Percentiles rank a stretch among this genome's conserved stretches.
These are phyloP conservation scores for Xylaria sp. DNA, from an alignment of 2,329 filamentous ascomycete species.

Conservation along the genomic window DNA sequence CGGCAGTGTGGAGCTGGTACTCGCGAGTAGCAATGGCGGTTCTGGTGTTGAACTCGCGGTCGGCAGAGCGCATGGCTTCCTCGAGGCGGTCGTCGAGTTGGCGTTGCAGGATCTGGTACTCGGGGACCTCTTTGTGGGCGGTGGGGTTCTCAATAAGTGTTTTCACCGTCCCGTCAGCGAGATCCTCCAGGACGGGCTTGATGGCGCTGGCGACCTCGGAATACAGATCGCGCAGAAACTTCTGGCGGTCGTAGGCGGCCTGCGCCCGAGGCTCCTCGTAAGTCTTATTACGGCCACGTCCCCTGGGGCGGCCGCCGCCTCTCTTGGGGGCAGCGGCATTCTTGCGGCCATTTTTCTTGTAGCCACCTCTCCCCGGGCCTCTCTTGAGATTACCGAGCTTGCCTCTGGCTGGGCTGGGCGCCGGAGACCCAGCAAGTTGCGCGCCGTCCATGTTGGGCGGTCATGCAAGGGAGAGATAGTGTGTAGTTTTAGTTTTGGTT, in stretches of 20 bases:
- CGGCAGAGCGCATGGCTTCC: slow-evolving; percentile 43
- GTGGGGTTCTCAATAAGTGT: slow-evolving; percentile 65
- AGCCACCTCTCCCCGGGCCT: slow-evolving; percentile 39
- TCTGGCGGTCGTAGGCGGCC: slow-evolving; percentile 70
- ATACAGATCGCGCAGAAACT: slow-evolving; percentile 73
- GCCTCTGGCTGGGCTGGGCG: slow-evolving; percentile 49
- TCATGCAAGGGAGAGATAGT: slow-evolving; percentile 37
- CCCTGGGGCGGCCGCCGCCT: slow-evolving; percentile 50
- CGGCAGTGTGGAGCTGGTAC: slow-evolving; percentile 51
- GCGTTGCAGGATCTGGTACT: slow-evolving; percentile 63
- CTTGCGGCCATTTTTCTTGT: slow-evolving; percentile 44
- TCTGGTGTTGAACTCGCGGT: slow-evolving; percentile 51
- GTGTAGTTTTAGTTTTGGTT: slow-evolving; percentile 20
- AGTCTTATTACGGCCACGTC: slow-evolving; percentile 63
- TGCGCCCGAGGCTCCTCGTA: slow-evolving; percentile 66
- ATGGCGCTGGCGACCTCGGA: slow-evolving; percentile 70
- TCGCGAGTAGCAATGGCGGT: slow-evolving; percentile 49
- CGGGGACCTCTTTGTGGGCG: slow-evolving; percentile 63
- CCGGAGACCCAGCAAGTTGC: slow-evolving; percentile 46
- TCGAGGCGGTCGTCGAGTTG: slow-evolving; percentile 61
- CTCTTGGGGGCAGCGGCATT: slow-evolving; percentile 40
- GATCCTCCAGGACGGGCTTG: slow-evolving; percentile 73
- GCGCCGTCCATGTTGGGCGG: slow-evolving; percentile 47
- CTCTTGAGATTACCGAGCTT: slow-evolving; percentile 42
- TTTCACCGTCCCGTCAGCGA: slow-evolving; percentile 70